phyloP scores from a whole-genome alignment of 2,329 filamentous ascomycete genomes.

The Fusarium lateritium region DNA sequence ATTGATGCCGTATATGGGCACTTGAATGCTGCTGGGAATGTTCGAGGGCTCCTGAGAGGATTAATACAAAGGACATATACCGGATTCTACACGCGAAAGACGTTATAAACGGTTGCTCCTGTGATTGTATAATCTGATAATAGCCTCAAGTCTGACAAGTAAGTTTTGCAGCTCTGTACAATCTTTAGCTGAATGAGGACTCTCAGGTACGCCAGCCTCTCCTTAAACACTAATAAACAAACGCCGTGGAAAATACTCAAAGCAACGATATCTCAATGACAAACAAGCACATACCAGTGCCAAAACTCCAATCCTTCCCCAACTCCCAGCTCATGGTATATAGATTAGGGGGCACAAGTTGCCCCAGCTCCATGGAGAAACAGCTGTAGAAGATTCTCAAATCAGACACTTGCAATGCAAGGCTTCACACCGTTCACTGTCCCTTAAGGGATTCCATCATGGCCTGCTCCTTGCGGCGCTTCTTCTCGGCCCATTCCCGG shows the following conservation, averaged over 20 bases:
- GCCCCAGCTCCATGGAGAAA: background rate
- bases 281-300: constrained; percentile 36
- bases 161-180: constrained; percentile 31
- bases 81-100: background rate
- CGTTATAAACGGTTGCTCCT: background rate
- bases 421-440: constrained; percentile 3
- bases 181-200: constrained; percentile 14
- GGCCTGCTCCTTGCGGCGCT: constrained; percentile 59
- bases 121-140: background rate
- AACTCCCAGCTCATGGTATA: constrained; percentile 42
- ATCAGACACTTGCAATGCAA: background rate
- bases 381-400: background rate
- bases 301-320: constrained; percentile 34
- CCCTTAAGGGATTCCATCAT: constrained; percentile 33
- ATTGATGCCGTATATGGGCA: no score
- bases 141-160: constrained; percentile 27
- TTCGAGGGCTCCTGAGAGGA: no score
- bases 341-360: background rate
- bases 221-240: constrained; percentile 17
- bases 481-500: constrained; percentile 74
- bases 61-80: no score
- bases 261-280: constrained; percentile 38
- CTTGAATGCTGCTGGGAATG: no score
- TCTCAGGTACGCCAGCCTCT: constrained; percentile 12
- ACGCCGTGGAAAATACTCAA: constrained; percentile 30